Evolutionary conservation across 371 early-diverging fungal species (phyloP).

Genomic region (Syncephalastrum contaminatum): DNA sequence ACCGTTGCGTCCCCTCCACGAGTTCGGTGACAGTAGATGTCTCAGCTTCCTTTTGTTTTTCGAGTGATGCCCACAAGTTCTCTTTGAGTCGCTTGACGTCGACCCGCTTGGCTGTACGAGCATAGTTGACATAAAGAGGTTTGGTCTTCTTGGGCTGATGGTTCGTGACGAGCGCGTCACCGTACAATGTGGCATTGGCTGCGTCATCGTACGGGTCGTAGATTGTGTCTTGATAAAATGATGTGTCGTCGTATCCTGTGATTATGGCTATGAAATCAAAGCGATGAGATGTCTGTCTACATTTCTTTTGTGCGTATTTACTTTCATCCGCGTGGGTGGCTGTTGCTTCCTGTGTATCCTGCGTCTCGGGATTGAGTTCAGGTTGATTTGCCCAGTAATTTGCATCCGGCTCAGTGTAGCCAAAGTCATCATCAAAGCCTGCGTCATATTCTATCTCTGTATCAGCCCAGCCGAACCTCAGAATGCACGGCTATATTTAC

Average conservation of each 20-base stretch:
- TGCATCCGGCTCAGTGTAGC: constrained; percentile 24
- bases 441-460: constrained; percentile 8
- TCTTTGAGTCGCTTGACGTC: constrained; percentile 95
- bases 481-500: no score
- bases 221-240: constrained; percentile 29
- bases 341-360: background rate
- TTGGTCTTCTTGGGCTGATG: constrained; percentile 60
- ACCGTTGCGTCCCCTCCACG: constrained; percentile 58
- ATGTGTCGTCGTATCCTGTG: constrained; percentile 31
- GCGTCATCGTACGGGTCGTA: constrained; percentile 23
- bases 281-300: constrained; percentile 10
- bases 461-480: no score
- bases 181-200: constrained; percentile 28
- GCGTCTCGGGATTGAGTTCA: constrained; percentile 8
- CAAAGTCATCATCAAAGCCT: constrained; percentile 18
- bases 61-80: constrained; percentile 81
- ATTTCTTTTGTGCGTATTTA: constrained; percentile 21
- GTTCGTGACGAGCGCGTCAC: constrained; percentile 38
- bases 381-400: constrained; percentile 43
- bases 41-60: constrained; percentile 17
- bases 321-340: constrained; percentile 26
- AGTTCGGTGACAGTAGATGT: background rate
- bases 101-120: constrained; percentile 87
- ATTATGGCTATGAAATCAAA: constrained; percentile 16
- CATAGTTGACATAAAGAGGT: constrained; percentile 78